Evolutionary conservation across 2,329 filamentous ascomycete species (phyloP), one percentile per base, ranked within the genome.

Genomic region (Monilinia vaccinii-corymbosi): DNA sequence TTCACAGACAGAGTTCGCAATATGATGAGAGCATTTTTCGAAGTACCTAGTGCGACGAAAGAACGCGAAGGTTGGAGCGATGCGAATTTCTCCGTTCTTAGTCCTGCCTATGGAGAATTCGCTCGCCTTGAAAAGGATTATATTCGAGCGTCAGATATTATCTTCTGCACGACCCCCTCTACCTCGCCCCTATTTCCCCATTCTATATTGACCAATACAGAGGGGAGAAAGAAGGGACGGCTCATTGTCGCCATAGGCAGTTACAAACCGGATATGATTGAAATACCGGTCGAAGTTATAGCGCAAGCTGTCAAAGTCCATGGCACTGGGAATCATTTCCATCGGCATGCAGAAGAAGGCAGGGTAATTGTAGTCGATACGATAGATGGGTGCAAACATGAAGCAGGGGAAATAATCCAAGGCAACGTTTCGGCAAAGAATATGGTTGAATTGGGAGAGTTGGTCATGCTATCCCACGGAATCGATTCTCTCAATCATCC

Each of bases 161-260:
- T 97, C 42, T 94, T 96, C 75, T 93, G 90, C 75, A 96, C 90
- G 65, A 96, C 91, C 1, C 90, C 92, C 0, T 87, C 85, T 1
- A 81, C 79, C 0, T 77, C 81, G 38, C 88, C 89, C 1, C 76
- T 97, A 1, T 97, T 97, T 70, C 88, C 92, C 56, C 78, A 77
- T 11, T 72, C 79, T 13, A 85, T 89, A 62, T 78, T 97, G 55
- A 95, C 89, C 0, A 87, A 81, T 60, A 79, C 81, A 8, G 86
- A 89, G 65, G 88, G 85, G 0, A 75, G 87, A 34, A 82, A 80
- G 65, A 89, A 89, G 71, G 87, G 87, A 2, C 75, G 88, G 31
- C 79, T 92, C 65, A 82, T 93, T 56, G 80, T 88, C 1, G 87
- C 87, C 0, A 83, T 92, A 48, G 89, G 89, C 14, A 86, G 82